Percentiles rank a stretch among this genome's conserved stretches.
Evolutionary conservation across 2,329 filamentous ascomycete genomes (phyloP).

Genomic region (Trichoderma atroviride): DNA sequence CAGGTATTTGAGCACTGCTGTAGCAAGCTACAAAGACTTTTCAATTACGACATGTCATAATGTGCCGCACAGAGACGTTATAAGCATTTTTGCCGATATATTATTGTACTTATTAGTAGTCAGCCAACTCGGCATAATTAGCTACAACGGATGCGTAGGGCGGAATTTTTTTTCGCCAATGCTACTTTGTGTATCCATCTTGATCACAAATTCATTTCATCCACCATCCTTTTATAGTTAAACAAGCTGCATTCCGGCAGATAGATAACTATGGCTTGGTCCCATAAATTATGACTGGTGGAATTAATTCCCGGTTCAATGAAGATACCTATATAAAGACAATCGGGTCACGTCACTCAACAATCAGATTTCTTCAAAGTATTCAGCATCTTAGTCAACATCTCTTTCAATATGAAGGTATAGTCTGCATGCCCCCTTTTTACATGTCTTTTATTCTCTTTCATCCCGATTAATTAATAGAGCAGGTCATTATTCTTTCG

Average conservation of each 20-base stretch:
- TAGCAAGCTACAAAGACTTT: not conserved
- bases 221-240: conserved; percentile 22
- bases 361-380: not conserved
- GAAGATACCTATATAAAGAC: not conserved
- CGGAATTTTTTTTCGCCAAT: not conserved
- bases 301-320: not conserved
- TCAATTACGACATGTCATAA: not conserved
- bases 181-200: not conserved
- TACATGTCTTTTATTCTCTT: not conserved
- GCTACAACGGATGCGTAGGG: not conserved
- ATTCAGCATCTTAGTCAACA: not conserved
- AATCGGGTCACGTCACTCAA: not conserved
- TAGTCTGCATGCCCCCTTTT: no score
- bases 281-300: not conserved
- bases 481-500: not conserved
- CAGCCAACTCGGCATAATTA: not conserved
- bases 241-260: not conserved
- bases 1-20: no score
- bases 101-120: not conserved
- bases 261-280: not conserved
- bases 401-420: conserved; percentile 7
- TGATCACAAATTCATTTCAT: not conserved
- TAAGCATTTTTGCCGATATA: conserved; percentile 1
- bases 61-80: not conserved
- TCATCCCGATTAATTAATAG: not conserved